Evolutionary conservation across 2,329 filamentous ascomycete genomes (phyloP), one percentile per base, ranked within the genome.

Genomic region (Aspergillus sp.): DNA sequence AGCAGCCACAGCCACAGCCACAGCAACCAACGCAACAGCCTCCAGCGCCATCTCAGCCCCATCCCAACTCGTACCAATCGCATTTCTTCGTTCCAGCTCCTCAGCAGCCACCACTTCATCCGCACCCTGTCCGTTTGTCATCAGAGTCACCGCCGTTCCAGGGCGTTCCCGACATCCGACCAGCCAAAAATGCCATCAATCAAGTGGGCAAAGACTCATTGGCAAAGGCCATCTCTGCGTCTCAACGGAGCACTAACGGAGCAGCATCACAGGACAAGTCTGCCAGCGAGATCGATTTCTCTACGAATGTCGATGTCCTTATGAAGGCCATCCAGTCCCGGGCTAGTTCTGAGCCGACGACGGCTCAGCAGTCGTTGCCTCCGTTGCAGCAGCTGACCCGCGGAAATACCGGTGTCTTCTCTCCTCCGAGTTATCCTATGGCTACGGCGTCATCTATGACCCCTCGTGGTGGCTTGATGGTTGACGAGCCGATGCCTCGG

Each of bases 321-420:
- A 95, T 96, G 89, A 89, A 85, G 67, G 82, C 85, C 0, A 91
- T 96, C 41, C 90, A 95, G 65, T 74, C 80, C 41, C 86, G 85
- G 60, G 69, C 76, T 32, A 47, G 42, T 33, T 47, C 55, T 27
- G 56, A 53, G 43, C 51, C 61, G 15, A 55, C 59, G 32, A 49
- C 51, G 6, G 13, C 17, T 35, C 55, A 69, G 47, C 64, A 63
- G 27, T 63, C 66, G 45, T 53, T 65, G 17, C 63, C 68, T 33
- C 58, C 63, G 12, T 59, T 67, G 5, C 70, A 69, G 45, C 62
- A 68, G 27, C 51, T 67, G 39, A 56, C 64, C 20, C 53, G 62
- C 41, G 56, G 51, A 15, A 50, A 50, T 20, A 55, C 46, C 41
- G 58, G 56, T 41, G 49, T 30, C 12, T 30, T 53, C 30, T 56